Base-by-base conservation (phyloP, 768 basidiomycete species). In the Pulveroboletus sp. region DNA sequence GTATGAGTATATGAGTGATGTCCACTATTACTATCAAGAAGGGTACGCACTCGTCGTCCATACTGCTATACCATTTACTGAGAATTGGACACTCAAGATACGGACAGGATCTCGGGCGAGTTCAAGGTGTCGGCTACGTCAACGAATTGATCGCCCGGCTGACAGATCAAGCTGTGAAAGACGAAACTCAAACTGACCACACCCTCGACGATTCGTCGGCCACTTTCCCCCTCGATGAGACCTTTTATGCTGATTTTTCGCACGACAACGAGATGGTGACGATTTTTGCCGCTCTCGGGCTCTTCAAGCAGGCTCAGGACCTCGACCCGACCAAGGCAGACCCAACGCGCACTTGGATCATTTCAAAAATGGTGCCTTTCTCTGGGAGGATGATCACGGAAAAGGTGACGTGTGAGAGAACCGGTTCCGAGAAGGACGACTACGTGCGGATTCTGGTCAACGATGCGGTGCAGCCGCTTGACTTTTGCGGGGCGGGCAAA, bases 111-210 rank as follows among this genome's bases (percentile, higher is more conserved):
- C 74, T 90, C 0, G 90, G 90, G 2, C 83, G 72, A 5, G 81
- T 90, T 7, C 88, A 90, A 62, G 90, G 90, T 27, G 84, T 93
- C 4, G 93, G 92, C 6, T 95, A 88, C 63, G 74, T 89, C 60
- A 93, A 92, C 63, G 92, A 94, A 69, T 78, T 95, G n/a, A 64
- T 94, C 19, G 88, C 90, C 0, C 81, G 94, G 11, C 75, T 95
- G 36, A 88, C 84, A 0, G 74, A 74, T 14, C 66, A 64, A 14
- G 77, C 82, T 2, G 85, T 90, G 20, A 62, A 61, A 31, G 89
- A 91, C 65, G 58, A 75, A 53, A 90, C 89, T 0, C 85, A 86
- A 57, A 88, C 86, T 4, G 92, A 92, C 66, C 66, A 66, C 11
- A 91, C 90, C 1, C 75, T 93, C 29, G 82, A 87, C 60, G 57